A percentile compares a stretch with the other conserved stretches of the same genome.
Evolutionary conservation across 768 basidiomycete genomes (phyloP).

Genomic region (Hericium alpestre): DNA sequence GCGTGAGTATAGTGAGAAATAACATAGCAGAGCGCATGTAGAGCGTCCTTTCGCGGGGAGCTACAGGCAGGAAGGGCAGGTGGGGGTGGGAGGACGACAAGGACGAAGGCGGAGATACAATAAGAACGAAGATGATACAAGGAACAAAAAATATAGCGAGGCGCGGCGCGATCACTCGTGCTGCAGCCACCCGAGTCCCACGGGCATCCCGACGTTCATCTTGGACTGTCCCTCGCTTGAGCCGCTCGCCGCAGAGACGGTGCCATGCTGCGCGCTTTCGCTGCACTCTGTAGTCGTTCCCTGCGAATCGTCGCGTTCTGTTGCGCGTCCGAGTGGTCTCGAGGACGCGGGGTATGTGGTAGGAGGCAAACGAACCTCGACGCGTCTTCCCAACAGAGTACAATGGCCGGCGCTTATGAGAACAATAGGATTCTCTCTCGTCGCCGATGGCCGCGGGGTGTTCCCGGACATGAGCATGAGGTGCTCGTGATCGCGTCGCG

Average conservation of each 20-base stretch:
- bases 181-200: slow-evolving; percentile 60
- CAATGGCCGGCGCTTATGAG: not conserved
- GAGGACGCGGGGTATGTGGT: not conserved
- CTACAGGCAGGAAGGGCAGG: no score
- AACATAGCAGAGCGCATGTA: no score
- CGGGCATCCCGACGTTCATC: slow-evolving; percentile 32
- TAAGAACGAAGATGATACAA: slow-evolving; percentile 8
- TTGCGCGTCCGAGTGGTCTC: not conserved
- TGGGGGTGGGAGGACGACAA: no score
- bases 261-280: not conserved
- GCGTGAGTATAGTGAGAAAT: no score
- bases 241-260: not conserved
- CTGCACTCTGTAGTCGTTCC: not conserved
- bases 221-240: not conserved
- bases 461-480: no score
- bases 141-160: slow-evolving; percentile 4
- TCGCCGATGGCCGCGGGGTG: not conserved
- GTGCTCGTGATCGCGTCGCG: not conserved
- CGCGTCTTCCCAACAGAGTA: not conserved
- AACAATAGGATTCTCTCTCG: not conserved
- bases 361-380: not conserved
- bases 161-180: slow-evolving; percentile 31
- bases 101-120: not conserved
- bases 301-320: not conserved
- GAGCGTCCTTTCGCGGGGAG: no score